Conservation (phyloP, 2,329 filamentous ascomycete genomes). For the Tetracladium maxilliforme region DNA sequence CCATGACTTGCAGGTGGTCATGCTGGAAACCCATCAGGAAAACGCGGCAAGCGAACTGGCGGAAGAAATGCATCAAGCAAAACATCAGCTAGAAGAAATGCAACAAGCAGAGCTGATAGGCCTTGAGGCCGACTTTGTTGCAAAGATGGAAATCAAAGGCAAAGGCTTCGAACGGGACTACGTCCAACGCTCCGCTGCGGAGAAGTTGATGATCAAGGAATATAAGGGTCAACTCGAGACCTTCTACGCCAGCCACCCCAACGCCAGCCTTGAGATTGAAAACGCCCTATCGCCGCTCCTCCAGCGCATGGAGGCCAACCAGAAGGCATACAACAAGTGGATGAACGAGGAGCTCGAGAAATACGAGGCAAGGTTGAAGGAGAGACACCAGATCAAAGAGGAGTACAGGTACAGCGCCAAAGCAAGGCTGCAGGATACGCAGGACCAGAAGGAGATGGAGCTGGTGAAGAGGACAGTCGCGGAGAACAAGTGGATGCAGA, state of each 20-base stretch:
- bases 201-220: background rate
- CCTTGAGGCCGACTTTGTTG: no score
- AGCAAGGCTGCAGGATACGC: conserved; percentile 21
- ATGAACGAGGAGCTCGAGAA: conserved; percentile 18
- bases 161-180: conserved; percentile 11
- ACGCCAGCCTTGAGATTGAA: no score
- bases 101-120: no score
- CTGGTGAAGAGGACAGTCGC: conserved; percentile 18
- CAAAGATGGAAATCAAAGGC: no score
- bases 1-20: no score
- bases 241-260: no score
- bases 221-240: conserved; percentile 1
- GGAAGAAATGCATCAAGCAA: no score
- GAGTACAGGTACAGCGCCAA: conserved; percentile 23
- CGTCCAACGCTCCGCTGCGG: conserved; percentile 2
- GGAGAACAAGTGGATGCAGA: conserved; percentile 27
- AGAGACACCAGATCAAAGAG: conserved; percentile 27
- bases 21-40: no score
- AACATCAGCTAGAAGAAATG: no score
- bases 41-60: no score
- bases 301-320: conserved; percentile 12
- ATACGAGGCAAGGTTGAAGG: conserved; percentile 20
- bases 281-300: no score
- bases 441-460: conserved; percentile 16
- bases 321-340: conserved; percentile 14